These are phyloP conservation scores for Prunus yedoensis DNA, from an alignment of 331 rosid species.

Conservation along the genomic window DNA sequence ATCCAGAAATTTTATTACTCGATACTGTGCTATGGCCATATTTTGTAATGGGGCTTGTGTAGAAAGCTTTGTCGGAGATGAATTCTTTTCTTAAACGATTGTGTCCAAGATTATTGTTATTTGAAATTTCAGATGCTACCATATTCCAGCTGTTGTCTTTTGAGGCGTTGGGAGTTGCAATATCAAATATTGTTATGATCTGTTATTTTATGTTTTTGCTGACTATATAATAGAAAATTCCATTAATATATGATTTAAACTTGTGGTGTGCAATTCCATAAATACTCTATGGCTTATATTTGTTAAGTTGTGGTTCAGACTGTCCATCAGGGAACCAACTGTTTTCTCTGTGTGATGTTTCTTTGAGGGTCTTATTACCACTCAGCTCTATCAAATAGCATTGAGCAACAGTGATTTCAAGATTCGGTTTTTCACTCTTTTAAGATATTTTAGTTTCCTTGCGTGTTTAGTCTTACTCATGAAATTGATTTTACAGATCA, in stretches of 20 bases:
- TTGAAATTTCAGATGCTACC: background rate
- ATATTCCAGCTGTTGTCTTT: background rate
- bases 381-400: background rate
- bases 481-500: conserved; percentile 54
- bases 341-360: background rate
- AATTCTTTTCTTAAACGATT: too few species aligned
- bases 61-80: background rate
- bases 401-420: background rate
- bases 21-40: background rate
- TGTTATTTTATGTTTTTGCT: too few species aligned
- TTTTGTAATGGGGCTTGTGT: background rate
- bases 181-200: too few species aligned
- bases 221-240: background rate
- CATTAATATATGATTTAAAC: background rate
- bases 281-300: background rate
- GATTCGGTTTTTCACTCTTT: background rate
- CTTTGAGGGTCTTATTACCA: background rate
- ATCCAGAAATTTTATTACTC: background rate
- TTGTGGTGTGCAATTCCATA: background rate
- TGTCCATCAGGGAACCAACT: background rate
- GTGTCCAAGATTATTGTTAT: background rate
- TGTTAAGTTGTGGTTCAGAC: background rate
- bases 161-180: too few species aligned
- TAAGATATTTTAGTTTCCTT: background rate
- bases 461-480: background rate